Base-by-base conservation (phyloP, 2,329 filamentous ascomycete genomes). In the Cercospora sesami region DNA sequence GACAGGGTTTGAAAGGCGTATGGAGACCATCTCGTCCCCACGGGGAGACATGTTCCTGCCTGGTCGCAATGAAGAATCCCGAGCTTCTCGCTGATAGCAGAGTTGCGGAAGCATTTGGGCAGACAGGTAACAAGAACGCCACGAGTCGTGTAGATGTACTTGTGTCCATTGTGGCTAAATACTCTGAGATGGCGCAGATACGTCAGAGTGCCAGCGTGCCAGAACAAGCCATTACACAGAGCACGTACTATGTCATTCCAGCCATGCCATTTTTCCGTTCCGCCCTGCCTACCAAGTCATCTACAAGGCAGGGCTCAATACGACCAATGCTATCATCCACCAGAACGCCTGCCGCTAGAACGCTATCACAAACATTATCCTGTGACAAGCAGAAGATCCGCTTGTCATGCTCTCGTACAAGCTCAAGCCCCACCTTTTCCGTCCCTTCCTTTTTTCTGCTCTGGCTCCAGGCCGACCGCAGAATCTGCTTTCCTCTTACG, bases 401-500 rank as follows among this genome's bases (percentile, higher is more conserved):
- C 18, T 9, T 18, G 16, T 26, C 36, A 39, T 23, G 42, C 18
- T 36, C 12, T 7, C 18, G 23, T 16, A 45, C 2, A 45, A 14
- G 2, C 7, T 33, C 45, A 63, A 10, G 16, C 31, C 26, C 28
- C 28, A 21, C n/a, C 16, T 33, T 53, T 31, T 21, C 16, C 28
- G 23, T 48, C 21, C 42, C 18, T 53, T 16, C 60, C 60, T 16
- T 48, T 63, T 14, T 63, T 63, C 23, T 53, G 42, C 42, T 33
- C 60, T 16, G 60, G 60, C 60, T 63, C 42, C 26, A 63, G 45
- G 18, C 60, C 60, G 18, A 63, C 60, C 12, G 42, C 60, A 6
- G 60, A 63, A 23, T 63, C 60, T 26, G 60, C 60, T 36, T 63
- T 63, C 30, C 60, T 63, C 60, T 63, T 63, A 9, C 45, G 60